Percentiles rank a stretch among this genome's conserved stretches.
Conservation (phyloP, 371 early-diverging fungal genomes). For the Mucor racemosus region DNA sequence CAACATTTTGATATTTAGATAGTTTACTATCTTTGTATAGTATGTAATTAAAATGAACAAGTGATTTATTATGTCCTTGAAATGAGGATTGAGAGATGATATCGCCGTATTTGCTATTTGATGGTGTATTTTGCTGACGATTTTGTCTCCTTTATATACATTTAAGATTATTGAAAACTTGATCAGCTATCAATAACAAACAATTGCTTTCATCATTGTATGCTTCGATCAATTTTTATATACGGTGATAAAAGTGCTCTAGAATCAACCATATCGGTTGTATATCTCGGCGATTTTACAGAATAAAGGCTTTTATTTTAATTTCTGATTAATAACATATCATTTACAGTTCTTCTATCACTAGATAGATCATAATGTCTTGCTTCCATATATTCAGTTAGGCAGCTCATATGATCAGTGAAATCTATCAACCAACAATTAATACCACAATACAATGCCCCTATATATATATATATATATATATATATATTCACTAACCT, state of each 20-base stretch:
- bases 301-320: neutral
- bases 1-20: neutral
- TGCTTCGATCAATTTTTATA: neutral
- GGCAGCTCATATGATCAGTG: constrained; percentile 45
- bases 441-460: neutral
- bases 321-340: constrained; percentile 21
- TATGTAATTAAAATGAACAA: neutral
- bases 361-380: constrained; percentile 10
- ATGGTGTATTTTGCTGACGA: neutral
- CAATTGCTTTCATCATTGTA: neutral
- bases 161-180: neutral
- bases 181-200: neutral
- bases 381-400: constrained; percentile 41
- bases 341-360: constrained; percentile 33
- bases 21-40: neutral
- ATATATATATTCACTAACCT: constrained; percentile 8
- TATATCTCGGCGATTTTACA: neutral
- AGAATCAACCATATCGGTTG: neutral
- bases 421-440: constrained; percentile 31
- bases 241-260: neutral
- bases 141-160: neutral
- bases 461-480: neutral
- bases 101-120: neutral
- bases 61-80: neutral
- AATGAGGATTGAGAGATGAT: neutral